Percentiles rank a stretch among this genome's conserved stretches.
These are phyloP conservation scores for Fusarium zealandicum DNA, from an alignment of 2,329 filamentous ascomycete species.

Conservation along the genomic window DNA sequence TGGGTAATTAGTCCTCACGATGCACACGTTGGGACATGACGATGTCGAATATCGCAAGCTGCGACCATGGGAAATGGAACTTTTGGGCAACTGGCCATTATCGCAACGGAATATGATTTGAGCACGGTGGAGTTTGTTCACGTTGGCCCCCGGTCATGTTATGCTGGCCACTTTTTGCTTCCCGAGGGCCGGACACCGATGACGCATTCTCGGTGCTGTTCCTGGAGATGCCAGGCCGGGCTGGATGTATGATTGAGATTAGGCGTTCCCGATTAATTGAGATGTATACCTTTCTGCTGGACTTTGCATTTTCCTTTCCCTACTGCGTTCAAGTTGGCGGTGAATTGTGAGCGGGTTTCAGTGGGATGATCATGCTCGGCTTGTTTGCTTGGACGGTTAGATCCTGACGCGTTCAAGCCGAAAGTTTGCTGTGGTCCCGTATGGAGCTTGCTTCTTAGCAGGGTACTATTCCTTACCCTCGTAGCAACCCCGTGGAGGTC, in stretches of 20 bases:
- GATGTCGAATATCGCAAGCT: conserved; percentile 41
- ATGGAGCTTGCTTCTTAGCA: neutral
- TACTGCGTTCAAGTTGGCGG: neutral
- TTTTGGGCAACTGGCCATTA: conserved; percentile 42
- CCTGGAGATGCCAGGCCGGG: conserved; percentile 34
- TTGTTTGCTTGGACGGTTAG: neutral
- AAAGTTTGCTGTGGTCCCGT: neutral
- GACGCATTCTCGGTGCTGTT: conserved; percentile 28
- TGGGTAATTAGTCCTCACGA: conserved; percentile 41
- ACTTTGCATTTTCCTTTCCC: neutral
- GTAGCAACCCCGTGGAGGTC: neutral
- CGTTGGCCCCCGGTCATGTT: conserved; percentile 40
- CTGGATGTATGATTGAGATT: conserved; percentile 55
- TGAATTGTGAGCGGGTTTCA: neutral
- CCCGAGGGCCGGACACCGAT: conserved; percentile 24
- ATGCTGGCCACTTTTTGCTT: conserved; percentile 36
- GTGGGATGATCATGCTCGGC: neutral
- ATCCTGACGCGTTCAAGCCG: neutral
- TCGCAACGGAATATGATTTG: conserved; percentile 44
- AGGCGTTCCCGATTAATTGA: conserved; percentile 58
- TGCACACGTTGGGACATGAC: conserved; percentile 35
- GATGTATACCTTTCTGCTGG: conserved; percentile 40
- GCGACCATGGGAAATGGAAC: conserved; percentile 41
- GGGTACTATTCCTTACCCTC: conserved; percentile 2
- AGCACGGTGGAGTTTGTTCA: conserved; percentile 49